Evolutionary conservation across 108 stramenopile genomes (phyloP).

Genomic region (Conticribra guillardii): DNA sequence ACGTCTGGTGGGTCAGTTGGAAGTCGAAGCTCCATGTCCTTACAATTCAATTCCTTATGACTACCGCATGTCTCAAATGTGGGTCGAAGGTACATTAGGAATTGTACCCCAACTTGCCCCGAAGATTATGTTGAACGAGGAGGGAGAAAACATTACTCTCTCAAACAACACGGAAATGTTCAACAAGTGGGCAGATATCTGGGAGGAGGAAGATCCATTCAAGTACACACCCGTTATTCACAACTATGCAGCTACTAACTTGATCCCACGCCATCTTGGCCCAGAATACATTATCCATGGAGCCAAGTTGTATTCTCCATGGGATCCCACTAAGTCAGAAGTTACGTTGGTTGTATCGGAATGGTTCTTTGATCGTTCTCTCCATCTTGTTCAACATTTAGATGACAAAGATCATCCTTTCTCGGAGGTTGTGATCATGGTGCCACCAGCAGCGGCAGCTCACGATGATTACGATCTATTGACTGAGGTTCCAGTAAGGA

Average conservation of each 20-base stretch:
- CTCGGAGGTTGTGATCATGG: slow-evolving; percentile 63
- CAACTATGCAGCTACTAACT: slow-evolving; percentile 76
- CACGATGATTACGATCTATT: slow-evolving; percentile 56
- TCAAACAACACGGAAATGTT: slow-evolving; percentile 61
- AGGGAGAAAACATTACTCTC: slow-evolving; percentile 67
- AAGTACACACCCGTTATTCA: slow-evolving; percentile 68
- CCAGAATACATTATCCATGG: slow-evolving; percentile 76
- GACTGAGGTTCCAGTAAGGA: slow-evolving; percentile 52
- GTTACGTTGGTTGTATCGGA: slow-evolving; percentile 69
- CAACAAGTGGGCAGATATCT: slow-evolving; percentile 60
- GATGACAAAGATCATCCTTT: slow-evolving; percentile 74
- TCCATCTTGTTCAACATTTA: slow-evolving; percentile 50
- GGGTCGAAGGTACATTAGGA: slow-evolving; percentile 64
- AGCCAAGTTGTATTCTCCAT: slow-evolving; percentile 65
- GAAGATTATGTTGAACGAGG: slow-evolving; percentile 70
- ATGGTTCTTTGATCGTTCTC: slow-evolving; percentile 59
- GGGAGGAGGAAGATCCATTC: slow-evolving; percentile 50
- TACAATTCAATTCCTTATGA: slow-evolving; percentile 78
- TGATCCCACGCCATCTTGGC: slow-evolving; percentile 65
- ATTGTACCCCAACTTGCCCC: slow-evolving; percentile 57
- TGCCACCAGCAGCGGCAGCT: slow-evolving; percentile 45
- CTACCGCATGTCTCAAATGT: slow-evolving; percentile 75
- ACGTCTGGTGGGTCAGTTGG: slow-evolving; percentile 66
- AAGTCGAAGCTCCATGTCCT: slow-evolving; percentile 65
- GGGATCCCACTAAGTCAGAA: slow-evolving; percentile 61